Evolutionary conservation across 345 rosid species (phyloP), one percentile per base, ranked within the genome.

Genomic region (Triadica sebifera): DNA sequence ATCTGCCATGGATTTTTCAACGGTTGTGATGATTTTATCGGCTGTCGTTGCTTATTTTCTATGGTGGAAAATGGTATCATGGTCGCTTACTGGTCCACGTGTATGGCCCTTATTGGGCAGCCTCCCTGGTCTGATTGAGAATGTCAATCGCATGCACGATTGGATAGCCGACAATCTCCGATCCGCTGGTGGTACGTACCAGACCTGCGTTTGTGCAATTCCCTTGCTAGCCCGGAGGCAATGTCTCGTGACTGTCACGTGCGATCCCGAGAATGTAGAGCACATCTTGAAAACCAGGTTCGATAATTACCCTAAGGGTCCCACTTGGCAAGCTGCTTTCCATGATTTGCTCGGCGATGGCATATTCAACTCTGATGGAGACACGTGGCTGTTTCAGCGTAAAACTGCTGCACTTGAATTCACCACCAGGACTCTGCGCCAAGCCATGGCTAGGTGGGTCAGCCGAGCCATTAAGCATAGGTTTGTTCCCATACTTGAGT

Each of bases 371-470:
- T 83, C 86, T 1, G 86, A 85, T 22, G 88, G 88, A 5, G 85
- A 85, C 77, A 83, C 77, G 16, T 85, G 86, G 85, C 68, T 78
- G 59, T 78, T 78, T 78, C 86, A 85, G 77, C 84, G 84, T 12
- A 85, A 82, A 80, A 85, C 88, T 4, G 86, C 86, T 43, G 88
- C 88, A 0, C 74, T 85, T 38, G 88, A 85, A 69, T 85, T 82
- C 77, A 85, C 88, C 69, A 85, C 88, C 65, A 22, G 86, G 69
- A 85, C 88, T 8, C 78, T 85, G 29, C 88, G 86, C 38, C 88
- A 83, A 73, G 86, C 88, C 78, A 85, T 85, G 88, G 84, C 83
- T 56, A 71, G 86, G 68, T 85, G 88, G 88, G 88, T 85, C 60
- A 82, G 67, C 75, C 84, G 77, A 51, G 71, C 85, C 52, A 85